Conservation (phyloP, 2,329 filamentous ascomycete species). For the Talaromyces amestolkiae region DNA sequence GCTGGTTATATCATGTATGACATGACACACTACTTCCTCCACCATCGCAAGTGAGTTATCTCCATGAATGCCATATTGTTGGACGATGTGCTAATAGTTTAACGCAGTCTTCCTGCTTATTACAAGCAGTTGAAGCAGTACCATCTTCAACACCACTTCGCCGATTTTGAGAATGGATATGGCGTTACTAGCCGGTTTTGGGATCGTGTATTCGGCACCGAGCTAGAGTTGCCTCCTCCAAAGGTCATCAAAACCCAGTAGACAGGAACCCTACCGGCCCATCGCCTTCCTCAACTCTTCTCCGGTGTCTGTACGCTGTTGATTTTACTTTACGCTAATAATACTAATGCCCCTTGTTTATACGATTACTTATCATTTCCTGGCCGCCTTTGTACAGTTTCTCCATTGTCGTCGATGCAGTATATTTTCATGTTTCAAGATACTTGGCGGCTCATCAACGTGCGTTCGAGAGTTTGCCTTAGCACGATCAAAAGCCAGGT, state of each 20-base stretch:
- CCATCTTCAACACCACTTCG: conserved; percentile 94
- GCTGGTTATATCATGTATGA: conserved; percentile 98
- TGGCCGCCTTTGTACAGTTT: not conserved
- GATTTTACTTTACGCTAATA: conserved; percentile 1
- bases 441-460: not conserved
- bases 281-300: not conserved
- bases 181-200: conserved; percentile 96
- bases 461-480: not conserved
- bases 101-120: conserved; percentile 69
- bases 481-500: not conserved
- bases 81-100: not conserved
- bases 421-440: not conserved
- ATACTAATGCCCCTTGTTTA: conserved; percentile 5
- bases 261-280: not conserved
- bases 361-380: not conserved
- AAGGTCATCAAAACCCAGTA: conserved; percentile 39
- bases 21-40: conserved; percentile 96
- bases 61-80: not conserved
- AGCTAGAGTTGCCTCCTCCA: conserved; percentile 55
- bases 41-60: conserved; percentile 73
- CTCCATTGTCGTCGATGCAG: not conserved
- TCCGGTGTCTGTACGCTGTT: not conserved
- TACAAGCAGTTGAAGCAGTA: conserved; percentile 96
- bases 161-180: conserved; percentile 96
- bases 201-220: conserved; percentile 88